Evolutionary conservation across 306 rosid genomes (phyloP).

Genomic region (Vigna mungo): DNA sequence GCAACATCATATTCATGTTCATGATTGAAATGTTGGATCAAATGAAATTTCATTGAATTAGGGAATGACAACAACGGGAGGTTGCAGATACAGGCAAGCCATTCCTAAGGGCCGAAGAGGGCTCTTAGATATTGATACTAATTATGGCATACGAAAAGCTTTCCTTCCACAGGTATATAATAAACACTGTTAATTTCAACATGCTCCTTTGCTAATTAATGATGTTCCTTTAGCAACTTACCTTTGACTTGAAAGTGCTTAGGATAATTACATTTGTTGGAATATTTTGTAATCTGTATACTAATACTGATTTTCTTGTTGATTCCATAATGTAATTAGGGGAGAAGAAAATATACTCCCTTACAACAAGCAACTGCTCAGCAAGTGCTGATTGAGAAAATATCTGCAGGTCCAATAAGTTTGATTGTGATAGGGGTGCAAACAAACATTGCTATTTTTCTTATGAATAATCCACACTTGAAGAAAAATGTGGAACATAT

Average conservation of each 20-base stretch:
- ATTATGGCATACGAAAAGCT: constrained; percentile 77
- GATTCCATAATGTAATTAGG: constrained; percentile 62
- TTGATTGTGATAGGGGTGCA: constrained; percentile 74
- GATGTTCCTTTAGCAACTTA: background rate
- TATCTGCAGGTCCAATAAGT: constrained; percentile 83
- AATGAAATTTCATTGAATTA: constrained; percentile 44
- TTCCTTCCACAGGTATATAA: constrained; percentile 87
- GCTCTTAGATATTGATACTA: constrained; percentile 71
- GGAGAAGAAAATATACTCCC: constrained; percentile 78
- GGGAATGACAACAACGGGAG: constrained; percentile 81
- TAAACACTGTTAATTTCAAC: background rate
- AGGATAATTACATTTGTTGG: constrained; percentile 12
- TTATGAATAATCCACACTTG: constrained; percentile 77
- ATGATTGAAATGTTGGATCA: constrained; percentile 23
- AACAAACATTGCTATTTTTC: constrained; percentile 82
- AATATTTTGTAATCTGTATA: constrained; percentile 15
- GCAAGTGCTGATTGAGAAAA: constrained; percentile 82
- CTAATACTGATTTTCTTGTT: constrained; percentile 35
- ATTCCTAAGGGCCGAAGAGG: constrained; percentile 82
- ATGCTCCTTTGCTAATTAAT: background rate
- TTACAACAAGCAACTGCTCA: constrained; percentile 76
- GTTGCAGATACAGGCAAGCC: constrained; percentile 89
- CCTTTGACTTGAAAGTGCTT: background rate
- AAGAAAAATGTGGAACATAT: constrained; percentile 81
- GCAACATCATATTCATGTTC: background rate